These are phyloP conservation scores for Rugonectria rugulosa DNA, from an alignment of 2,329 filamentous ascomycete species.

Conservation along the genomic window DNA sequence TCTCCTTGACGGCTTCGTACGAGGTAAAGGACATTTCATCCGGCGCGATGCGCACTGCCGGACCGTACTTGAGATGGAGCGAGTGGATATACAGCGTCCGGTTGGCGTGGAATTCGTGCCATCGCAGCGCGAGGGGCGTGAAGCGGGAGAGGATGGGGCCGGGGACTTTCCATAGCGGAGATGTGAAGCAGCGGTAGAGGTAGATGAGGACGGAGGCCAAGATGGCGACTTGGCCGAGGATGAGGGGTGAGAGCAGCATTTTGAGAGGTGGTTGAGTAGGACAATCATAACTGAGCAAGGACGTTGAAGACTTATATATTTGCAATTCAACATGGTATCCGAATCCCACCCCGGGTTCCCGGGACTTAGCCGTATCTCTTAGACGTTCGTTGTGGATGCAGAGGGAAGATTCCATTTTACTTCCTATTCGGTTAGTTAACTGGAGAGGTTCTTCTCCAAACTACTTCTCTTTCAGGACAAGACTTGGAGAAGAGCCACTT, in stretches of 20 bases:
- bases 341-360: neutral
- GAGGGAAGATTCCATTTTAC: neutral
- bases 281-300: neutral
- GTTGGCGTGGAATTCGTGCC: constrained; percentile 60
- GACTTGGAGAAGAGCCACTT: neutral
- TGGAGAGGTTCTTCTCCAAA: neutral
- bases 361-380: too few relatives aligned
- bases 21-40: constrained; percentile 66
- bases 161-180: constrained; percentile 49
- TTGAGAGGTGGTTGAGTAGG: neutral
- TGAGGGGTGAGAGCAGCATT: neutral
- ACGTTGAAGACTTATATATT: neutral
- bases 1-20: constrained; percentile 63
- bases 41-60: constrained; percentile 62
- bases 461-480: neutral
- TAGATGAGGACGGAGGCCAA: neutral
- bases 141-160: constrained; percentile 56
- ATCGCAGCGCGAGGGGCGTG: constrained; percentile 58
- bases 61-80: constrained; percentile 61
- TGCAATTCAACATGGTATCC: neutral
- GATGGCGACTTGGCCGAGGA: neutral
- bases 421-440: neutral
- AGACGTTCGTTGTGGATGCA: too few relatives aligned
- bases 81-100: constrained; percentile 61
- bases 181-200: constrained; percentile 29